Base-by-base conservation (phyloP, 1,284 basidiomycete species). In the Leccinum huronense region DNA sequence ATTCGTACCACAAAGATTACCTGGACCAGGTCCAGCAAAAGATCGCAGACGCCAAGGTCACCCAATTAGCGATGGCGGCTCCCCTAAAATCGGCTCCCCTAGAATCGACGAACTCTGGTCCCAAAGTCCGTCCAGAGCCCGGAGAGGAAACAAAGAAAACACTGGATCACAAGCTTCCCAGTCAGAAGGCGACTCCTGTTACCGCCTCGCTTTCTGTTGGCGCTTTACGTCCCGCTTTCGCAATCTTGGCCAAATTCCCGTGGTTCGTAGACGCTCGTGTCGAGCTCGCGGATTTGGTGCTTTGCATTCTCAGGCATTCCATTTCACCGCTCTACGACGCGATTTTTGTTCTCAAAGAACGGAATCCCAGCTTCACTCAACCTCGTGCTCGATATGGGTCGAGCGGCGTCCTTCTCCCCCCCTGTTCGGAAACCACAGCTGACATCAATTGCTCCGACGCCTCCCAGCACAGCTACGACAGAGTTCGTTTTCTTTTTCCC, bases 401-500 rank as follows among this genome's bases (percentile, higher is more conserved):
- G 1, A 80, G 82, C 51, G 87, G 89, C 30, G 73, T 83, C 55
- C 76, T 82, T 5, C 75, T 80, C 78, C 84, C 14, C 84, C 14
- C 81, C 84, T 14, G 74, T 82, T 23, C 84, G 85, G 27, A 91
- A 87, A 72, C 80, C 83, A 13, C 72, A 83, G 33, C 76, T 93
- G 33, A 92, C 91, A 0, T 78, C 90, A 1, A 83, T 83, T 73
- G 88, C 87, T 11, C 93, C 94, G 1, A 84, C 85, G 7, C 93
- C 94, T 19, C 90, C 92, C 0, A 82, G 85, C 66, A 93, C 93
- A 11, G 83, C 79, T 63, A 83, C 79, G 5, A 83, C 83, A 27
- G 87, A 89, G 56, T 95, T 91, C 71, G 85, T 92, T 9, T 97
- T 94, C 81, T 98, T 97, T 82, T 97, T 90, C 76, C 87, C 93